These are phyloP conservation scores for Gnetum montanum DNA, from an alignment of 75 land plant species.

Conservation along the genomic window DNA sequence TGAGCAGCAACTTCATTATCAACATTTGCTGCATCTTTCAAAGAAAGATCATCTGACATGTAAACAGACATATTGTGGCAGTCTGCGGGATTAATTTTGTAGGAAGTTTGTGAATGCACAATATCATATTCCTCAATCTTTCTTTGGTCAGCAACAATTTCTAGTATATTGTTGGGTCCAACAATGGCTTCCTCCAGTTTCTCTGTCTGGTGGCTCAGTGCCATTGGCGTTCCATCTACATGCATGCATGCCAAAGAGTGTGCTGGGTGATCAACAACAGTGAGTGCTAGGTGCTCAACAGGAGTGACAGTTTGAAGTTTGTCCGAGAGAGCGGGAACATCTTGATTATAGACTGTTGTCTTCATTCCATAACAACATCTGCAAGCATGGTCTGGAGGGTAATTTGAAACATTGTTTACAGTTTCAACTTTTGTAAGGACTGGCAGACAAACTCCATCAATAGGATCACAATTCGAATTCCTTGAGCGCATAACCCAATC, in stretches of 20 bases:
- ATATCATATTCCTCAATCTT: neutral
- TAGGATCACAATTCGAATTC: neutral
- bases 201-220: no score
- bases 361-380: neutral
- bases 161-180: no score
- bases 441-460: neutral
- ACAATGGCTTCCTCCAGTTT: neutral
- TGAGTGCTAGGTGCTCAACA: neutral
- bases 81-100: neutral
- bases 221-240: no score
- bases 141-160: neutral
- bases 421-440: neutral
- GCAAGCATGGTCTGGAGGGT: neutral
- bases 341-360: neutral
- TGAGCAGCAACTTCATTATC: no score
- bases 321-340: neutral
- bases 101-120: neutral
- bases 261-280: no score
- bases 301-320: neutral
- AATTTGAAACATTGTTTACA: neutral
- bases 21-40: slow-evolving; percentile 1
- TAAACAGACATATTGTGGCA: neutral
- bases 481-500: slow-evolving; percentile 2
- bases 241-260: no score
- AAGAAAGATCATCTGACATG: neutral